Base-by-base conservation (phyloP, 2,329 filamentous ascomycete species). In the Penicillium palitans region DNA sequence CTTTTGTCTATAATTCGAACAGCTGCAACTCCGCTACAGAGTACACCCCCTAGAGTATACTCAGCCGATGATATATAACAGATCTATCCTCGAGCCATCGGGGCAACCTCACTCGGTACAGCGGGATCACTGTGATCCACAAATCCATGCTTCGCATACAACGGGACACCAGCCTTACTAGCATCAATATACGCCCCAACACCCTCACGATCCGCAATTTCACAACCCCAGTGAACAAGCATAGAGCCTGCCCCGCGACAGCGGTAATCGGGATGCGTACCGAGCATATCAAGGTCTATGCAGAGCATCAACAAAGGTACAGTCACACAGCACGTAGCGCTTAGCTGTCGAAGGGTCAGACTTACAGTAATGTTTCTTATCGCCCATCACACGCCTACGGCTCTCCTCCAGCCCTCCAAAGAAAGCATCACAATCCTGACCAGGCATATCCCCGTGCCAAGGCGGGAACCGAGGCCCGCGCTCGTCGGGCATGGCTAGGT, bases 211-310 rank as follows among this genome's bases (percentile, higher is more conserved):
- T 72, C 71, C 2, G 75, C 73, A 27, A 77, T 65, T 37, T 78
- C 74, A 13, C 76, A 63, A 0, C 73, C 74, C 70, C 71, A 75
- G 55, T 69, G 66, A n/a, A 78, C 62, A 35, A 80, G 66, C 66
- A 77, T 69, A 7, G 67, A 66, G 3, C 71, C 77, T 2, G 77
- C 77, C 1, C 76, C 78, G n/a, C 75, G 74, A 8, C 72, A 61
- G 49, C 77, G 73, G 49, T 78, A 74, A 13, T 76, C 69, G 0
- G 78, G 78, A 54, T 78, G 72, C n/a, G 77, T 77, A n/a, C 70
- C 69, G 5, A 80, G 68, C 33, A 70, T 60, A 9, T 72, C 66
- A 12, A 79, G 68, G 59, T 77, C 78, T 78, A 33, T 21, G 5
- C 17, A 19, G 8, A 17, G 24, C 5, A 33, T 55, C 52, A 55